Evolutionary conservation across 2,329 filamentous ascomycete species (phyloP), one percentile per base, ranked within the genome.

Genomic region (Fusarium zealandicum): DNA sequence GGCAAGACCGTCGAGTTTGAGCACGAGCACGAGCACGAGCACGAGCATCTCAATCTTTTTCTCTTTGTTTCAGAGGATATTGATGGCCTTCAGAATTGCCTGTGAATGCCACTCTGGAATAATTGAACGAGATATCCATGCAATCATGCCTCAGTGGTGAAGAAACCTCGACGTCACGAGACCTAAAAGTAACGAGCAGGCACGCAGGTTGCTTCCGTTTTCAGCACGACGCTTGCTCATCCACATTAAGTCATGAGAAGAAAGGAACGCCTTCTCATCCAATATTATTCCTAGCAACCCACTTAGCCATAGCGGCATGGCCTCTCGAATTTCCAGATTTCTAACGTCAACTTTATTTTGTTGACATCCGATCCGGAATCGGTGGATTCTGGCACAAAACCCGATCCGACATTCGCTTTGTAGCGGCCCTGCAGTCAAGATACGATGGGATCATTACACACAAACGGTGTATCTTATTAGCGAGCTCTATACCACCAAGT

Each of bases 381-480:
- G 7, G 9, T 25, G 22, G 4, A 9, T 9, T 25, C 22, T 20
- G 20, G 20, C 20, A 20, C 20, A 20, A 20, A 6, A 25, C 8
- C 22, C 22, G 22, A 25, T 25, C 22, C 7, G 22, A 25, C 2
- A 8, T 25, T 25, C 22, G 22, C 22, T 25, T 25, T 25, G 22
- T 8, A 25, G 22, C 22, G 22, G 22, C 22, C 22, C 22, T 25
- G 22, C 22, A 25, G 22, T 6, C 37, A 9, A 49, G 14, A 35
- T 22, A 35, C 17, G 14, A 38, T 46, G 12, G 33, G 5, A 30
- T 18, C 9, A 9, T 12, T 20, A 13, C 25, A 27, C 59, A 30
- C 50, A 64, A 66, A 67, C 37, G 56, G 53, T 60, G 36, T 41
- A 41, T 32, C 20, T 59, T 61, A 57, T 59, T 61, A 57, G 57